Conservation (phyloP, 441 rosid species). For the Sinapis alba region DNA sequence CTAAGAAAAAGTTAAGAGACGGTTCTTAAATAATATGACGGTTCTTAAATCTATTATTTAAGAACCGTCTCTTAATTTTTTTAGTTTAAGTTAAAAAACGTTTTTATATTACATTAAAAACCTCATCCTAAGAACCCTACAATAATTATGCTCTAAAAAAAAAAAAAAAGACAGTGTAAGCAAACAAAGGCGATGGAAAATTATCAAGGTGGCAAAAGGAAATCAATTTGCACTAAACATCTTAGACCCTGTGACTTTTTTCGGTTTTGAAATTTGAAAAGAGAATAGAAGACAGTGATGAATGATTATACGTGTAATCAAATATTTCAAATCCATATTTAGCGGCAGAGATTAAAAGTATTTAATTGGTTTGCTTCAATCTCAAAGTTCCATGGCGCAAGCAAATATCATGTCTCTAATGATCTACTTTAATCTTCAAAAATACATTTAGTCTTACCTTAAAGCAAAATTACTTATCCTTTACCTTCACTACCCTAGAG, state of each 20-base stretch:
- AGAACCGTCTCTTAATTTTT: too few species aligned
- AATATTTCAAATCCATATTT: constrained; percentile 35
- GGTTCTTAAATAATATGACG: too few species aligned
- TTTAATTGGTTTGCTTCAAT: constrained; percentile 29
- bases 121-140: too few species aligned
- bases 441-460: neutral
- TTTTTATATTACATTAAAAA: too few species aligned
- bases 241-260: neutral
- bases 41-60: too few species aligned
- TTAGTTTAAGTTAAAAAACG: too few species aligned
- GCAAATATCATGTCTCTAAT: constrained; percentile 35
- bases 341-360: constrained; percentile 33
- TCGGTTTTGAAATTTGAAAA: constrained; percentile 23
- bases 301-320: constrained; percentile 31
- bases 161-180: constrained; percentile 27
- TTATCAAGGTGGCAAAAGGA: constrained; percentile 25
- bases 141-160: too few species aligned
- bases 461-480: neutral
- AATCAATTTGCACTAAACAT: constrained; percentile 21
- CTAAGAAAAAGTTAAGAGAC: too few species aligned
- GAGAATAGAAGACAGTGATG: neutral
- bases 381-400: constrained; percentile 36
- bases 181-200: constrained; percentile 9
- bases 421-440: constrained; percentile 6
- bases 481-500: constrained; percentile 10